These are phyloP conservation scores for Tarenaya hassleriana DNA, from an alignment of 345 rosid genomes.

Conservation along the genomic window DNA sequence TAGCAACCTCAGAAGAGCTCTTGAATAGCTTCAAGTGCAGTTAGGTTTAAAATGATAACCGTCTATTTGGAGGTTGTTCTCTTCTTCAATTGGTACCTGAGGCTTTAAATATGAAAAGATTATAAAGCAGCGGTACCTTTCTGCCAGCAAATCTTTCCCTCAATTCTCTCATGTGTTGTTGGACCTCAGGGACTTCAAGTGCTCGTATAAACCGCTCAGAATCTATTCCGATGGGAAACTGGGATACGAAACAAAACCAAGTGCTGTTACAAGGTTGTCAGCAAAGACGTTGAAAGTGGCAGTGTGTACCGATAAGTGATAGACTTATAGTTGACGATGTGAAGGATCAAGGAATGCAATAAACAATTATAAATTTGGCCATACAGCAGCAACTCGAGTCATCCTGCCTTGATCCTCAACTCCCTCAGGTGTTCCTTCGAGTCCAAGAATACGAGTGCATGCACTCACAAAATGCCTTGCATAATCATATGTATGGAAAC, in stretches of 20 bases:
- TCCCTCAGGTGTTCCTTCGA: conserved; percentile 99
- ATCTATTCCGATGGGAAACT: conserved; percentile 99
- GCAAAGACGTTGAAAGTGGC: not conserved
- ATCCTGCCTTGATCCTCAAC: conserved; percentile 97
- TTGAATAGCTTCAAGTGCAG: not conserved
- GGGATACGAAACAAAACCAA: conserved; percentile 22
- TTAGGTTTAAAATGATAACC: not conserved
- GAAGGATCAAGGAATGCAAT: conserved; percentile 21
- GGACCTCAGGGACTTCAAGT: conserved; percentile 55
- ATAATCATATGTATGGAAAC: conserved; percentile 97
- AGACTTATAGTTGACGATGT: too few species aligned
- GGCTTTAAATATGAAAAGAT: conserved; percentile 2
- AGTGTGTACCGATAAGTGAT: not conserved
- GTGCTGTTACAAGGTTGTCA: conserved; percentile 8
- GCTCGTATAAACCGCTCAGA: conserved; percentile 81
- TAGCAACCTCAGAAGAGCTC: conserved; percentile 13
- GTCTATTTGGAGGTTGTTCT: not conserved
- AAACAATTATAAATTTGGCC: conserved; percentile 22
- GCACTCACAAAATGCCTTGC: conserved; percentile 99
- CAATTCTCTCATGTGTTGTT: conserved; percentile 70
- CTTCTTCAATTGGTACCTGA: not conserved
- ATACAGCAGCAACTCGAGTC: conserved; percentile 98
- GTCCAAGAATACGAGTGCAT: conserved; percentile 97
- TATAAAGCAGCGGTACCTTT: conserved; percentile 45
- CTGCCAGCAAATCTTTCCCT: conserved; percentile 91